These are phyloP conservation scores for Xanthoconium purpureum DNA, from an alignment of 768 basidiomycete species.

Conservation along the genomic window DNA sequence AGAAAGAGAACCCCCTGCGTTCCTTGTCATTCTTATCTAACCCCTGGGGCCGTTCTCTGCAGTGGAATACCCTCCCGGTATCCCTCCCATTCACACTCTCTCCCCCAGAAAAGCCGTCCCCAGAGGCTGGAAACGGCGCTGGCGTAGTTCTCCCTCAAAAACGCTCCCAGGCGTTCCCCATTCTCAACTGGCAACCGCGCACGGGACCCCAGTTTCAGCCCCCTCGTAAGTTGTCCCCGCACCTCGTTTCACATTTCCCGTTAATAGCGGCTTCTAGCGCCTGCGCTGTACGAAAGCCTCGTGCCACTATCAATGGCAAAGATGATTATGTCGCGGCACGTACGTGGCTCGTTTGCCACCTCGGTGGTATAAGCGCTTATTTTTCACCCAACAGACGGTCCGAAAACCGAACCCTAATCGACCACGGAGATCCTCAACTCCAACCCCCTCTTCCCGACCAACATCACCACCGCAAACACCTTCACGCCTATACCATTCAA, in stretches of 20 bases:
- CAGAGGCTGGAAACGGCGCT: constrained; percentile 7
- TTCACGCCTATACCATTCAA: constrained; percentile 33
- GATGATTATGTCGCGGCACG: constrained; percentile 53
- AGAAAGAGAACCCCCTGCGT: constrained; percentile 13
- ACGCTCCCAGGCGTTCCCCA: constrained; percentile 12
- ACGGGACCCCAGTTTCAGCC: constrained; percentile 29
- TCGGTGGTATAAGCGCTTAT: constrained; percentile 2
- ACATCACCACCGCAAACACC: constrained; percentile 33
- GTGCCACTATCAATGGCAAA: constrained; percentile 49
- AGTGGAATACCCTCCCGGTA: constrained; percentile 27
- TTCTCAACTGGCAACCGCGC: constrained; percentile 24
- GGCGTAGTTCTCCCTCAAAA: constrained; percentile 8
- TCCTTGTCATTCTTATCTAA: constrained; percentile 1
- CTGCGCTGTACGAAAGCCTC: constrained; percentile 42
- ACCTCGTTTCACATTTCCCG: not conserved
- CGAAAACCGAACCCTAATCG: constrained; percentile 31
- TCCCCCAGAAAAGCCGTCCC: constrained; percentile 20
- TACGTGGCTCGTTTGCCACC: constrained; percentile 24
- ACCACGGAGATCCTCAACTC: constrained; percentile 22
- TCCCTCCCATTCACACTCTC: constrained; percentile 28
- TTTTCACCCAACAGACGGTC: constrained; percentile 26
- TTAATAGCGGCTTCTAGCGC: constrained; percentile 29
- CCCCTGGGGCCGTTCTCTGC: constrained; percentile 21
- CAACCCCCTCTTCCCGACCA: constrained; percentile 17
- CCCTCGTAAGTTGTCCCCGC: constrained; percentile 26